Evolutionary conservation across 352 stramenopile genomes (phyloP).

Genomic region (Globisporangium viniferum): DNA sequence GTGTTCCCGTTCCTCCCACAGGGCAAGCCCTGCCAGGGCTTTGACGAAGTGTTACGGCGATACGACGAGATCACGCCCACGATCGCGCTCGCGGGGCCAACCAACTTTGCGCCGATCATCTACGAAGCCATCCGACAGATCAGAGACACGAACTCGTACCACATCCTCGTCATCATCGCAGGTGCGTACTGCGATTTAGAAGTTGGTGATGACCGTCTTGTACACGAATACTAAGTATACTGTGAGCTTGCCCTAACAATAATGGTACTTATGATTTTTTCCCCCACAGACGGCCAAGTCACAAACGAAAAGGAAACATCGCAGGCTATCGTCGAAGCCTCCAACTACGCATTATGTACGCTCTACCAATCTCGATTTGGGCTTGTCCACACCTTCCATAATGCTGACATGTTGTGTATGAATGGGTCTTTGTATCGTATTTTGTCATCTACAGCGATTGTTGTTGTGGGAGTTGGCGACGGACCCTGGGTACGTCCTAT

Average conservation of each 20-base stretch:
- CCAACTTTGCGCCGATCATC: constrained; percentile 82
- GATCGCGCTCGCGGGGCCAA: constrained; percentile 53
- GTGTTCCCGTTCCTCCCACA: constrained; percentile 54
- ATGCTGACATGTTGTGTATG: background rate
- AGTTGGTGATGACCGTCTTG: background rate
- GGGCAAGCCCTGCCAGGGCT: constrained; percentile 39
- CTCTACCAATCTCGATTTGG: constrained; percentile 7
- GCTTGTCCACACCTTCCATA: background rate
- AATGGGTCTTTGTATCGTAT: background rate
- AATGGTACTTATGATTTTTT: background rate
- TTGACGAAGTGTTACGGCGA: constrained; percentile 47
- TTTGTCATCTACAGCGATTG: constrained; percentile 44
- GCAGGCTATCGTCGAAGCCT: constrained; percentile 67
- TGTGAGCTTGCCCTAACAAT: background rate
- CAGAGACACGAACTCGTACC: constrained; percentile 42
- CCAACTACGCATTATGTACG: constrained; percentile 69
- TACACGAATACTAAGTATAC: too few relatives aligned
- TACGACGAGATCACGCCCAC: constrained; percentile 54
- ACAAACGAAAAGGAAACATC: constrained; percentile 62
- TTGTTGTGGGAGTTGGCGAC: constrained; percentile 75
- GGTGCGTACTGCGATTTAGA: background rate
- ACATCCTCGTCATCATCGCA: constrained; percentile 76
- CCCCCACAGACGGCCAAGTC: constrained; percentile 50
- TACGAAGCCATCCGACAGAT: constrained; percentile 61
- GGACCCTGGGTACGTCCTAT: constrained; percentile 48